Base-by-base conservation (phyloP, 495 filamentous ascomycete species). In the Xylaria scruposa region DNA sequence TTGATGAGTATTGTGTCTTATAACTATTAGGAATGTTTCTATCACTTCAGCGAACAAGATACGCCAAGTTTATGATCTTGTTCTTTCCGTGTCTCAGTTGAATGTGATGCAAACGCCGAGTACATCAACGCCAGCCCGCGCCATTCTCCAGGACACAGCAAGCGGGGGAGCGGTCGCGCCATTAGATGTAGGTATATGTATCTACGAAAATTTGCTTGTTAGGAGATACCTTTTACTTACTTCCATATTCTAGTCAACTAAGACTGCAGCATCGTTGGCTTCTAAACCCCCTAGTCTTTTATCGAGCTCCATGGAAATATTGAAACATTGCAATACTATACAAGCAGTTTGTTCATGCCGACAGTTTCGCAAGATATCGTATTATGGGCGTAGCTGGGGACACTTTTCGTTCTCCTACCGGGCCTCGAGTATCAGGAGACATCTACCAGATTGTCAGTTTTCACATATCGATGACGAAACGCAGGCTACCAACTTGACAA, bases 31-130 rank as follows among this genome's bases (percentile, higher is more conserved):
- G 62, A 65, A 65, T 24, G 8, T 65, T 13, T 17, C 42, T 3
- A 49, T 49, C 17, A 49, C 62, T n/a, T 46, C 61, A 6, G 42
- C 38, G 9, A 64, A 47, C 61, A 42, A 47, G 40, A 31, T 64
- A 33, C 40, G 21, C 0, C 21, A 56, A 31, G 9, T 56, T 3
- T 24, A 56, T 33, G 12, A 17, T 58, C 53, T 58, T 1, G 24
- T 65, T 19, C 5, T 49, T 49, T 46, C 62, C 24, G 0, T 64
- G 61, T 64, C 42, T 29, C 61, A 10, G 3, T n/a, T 4, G 21
- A 42, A 33, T 13, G 6, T 12, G 1, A 9, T 24, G 6, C 47
- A 12, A 51, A 21, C n/a, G 47, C 47, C 24, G 47, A 51, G 47
- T 10, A 1, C 0, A 26, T n/a, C 1, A 12, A 15, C 21, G 2